Evolutionary conservation across 495 filamentous ascomycete genomes (phyloP).

Genomic region (Aspergillus avenaceus): DNA sequence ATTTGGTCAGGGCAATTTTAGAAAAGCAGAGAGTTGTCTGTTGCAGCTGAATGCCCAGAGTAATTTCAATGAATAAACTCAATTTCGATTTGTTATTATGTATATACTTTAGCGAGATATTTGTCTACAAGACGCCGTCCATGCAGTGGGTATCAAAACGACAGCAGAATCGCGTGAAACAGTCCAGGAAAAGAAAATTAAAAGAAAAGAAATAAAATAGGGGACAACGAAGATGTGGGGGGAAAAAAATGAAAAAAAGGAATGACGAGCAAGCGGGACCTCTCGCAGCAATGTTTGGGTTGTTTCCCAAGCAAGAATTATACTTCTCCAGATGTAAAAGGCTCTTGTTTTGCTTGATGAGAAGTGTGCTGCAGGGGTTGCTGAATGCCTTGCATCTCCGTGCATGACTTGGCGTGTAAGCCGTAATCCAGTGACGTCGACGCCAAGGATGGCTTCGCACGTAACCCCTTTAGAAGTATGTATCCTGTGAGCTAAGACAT

Average conservation of each 20-base stretch:
- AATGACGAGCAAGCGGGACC: slow-evolving; percentile 29
- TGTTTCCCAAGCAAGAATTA: slow-evolving; percentile 37
- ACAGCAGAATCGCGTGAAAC: no score
- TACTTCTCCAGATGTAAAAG: no score
- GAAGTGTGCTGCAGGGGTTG: not conserved
- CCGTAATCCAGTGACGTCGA: slow-evolving; percentile 18
- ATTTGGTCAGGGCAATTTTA: no score
- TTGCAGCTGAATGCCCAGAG: no score
- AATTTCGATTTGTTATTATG: no score
- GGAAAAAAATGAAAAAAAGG: slow-evolving; percentile 1
- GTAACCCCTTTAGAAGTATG: not conserved
- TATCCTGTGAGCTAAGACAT: not conserved
- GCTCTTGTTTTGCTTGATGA: not conserved
- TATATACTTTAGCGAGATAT: no score
- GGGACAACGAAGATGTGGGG: not conserved
- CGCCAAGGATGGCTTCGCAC: slow-evolving; percentile 20
- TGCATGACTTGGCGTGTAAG: slow-evolving; percentile 15
- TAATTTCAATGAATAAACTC: no score
- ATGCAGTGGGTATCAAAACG: not conserved
- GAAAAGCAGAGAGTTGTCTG: no score
- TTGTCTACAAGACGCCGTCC: not conserved
- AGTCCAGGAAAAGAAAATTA: not conserved
- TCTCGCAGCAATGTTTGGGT: slow-evolving; percentile 30
- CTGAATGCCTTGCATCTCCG: not conserved
- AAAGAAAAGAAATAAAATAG: not conserved